Conservation (phyloP, 73 alveolate species). For the Paramecium tetraurelia region DNA sequence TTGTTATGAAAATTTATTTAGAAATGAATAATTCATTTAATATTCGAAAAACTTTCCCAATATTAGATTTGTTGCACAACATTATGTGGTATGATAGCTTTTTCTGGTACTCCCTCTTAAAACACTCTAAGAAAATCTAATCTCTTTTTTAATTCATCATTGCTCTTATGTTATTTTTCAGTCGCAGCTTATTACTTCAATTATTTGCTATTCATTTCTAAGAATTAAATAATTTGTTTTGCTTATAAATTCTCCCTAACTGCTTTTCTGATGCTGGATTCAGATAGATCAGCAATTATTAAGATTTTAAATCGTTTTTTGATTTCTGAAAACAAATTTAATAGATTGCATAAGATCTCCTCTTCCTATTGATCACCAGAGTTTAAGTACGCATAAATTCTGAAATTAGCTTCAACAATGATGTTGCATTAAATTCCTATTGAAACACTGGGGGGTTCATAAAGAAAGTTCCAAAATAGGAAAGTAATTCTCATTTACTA, state of each 20-base stretch:
- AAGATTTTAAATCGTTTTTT: background rate
- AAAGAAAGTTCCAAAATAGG: conserved; percentile 29
- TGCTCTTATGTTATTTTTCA: background rate
- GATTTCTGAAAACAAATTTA: conserved; percentile 26
- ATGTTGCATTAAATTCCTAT: conserved; percentile 8
- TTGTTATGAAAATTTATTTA: background rate
- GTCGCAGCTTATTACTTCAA: background rate
- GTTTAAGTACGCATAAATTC: conserved; percentile 25
- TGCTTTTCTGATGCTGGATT: background rate
- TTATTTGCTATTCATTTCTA: conserved; percentile 33
- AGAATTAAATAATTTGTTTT: conserved; percentile 3
- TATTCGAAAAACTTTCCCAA: conserved; percentile 18
- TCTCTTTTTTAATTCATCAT: conserved; percentile 19
- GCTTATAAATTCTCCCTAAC: background rate
- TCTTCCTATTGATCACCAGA: conserved; percentile 4
- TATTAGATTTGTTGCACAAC: background rate
- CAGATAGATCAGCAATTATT: conserved; percentile 40
- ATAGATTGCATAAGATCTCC: background rate
- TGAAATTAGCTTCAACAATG: conserved; percentile 37
- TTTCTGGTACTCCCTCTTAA: background rate
- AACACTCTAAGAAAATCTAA: conserved; percentile 35
- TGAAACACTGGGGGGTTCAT: conserved; percentile 13
- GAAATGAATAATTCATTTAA: background rate
- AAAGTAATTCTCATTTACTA: background rate
- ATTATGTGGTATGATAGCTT: conserved; percentile 33